phyloP scores from a whole-genome alignment of 2,329 filamentous ascomycete species.

The Thielaviopsis ethacetica region DNA sequence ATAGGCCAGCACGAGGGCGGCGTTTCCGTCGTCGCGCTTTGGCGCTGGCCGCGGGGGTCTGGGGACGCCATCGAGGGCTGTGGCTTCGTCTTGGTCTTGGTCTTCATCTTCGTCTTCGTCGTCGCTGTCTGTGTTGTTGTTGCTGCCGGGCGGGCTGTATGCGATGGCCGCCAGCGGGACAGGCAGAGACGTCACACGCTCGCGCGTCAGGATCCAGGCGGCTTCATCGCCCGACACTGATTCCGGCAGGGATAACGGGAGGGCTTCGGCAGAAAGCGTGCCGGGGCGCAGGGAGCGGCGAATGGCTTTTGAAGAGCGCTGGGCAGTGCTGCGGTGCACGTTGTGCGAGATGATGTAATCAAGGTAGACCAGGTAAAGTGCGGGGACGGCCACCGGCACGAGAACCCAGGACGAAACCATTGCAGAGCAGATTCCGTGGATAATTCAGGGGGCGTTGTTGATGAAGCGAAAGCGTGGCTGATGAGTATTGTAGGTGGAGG shows the following conservation, averaged over 20 bases:
- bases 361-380: constrained; percentile 7
- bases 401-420: constrained; percentile 8
- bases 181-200: constrained; percentile 17
- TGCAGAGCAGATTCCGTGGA: not conserved
- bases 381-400: constrained; percentile 4
- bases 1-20: constrained; percentile 16
- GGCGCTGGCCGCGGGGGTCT: not conserved
- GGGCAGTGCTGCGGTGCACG: not conserved
- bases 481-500: not conserved
- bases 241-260: constrained; percentile 12
- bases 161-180: constrained; percentile 10
- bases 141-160: not conserved
- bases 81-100: not conserved
- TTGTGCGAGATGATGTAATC: constrained; percentile 2
- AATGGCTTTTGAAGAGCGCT: constrained; percentile 3
- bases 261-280: constrained; percentile 9
- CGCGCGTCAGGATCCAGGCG: constrained; percentile 17
- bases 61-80: too few relatives aligned
- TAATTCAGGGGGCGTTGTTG: not conserved
- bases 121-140: not conserved
- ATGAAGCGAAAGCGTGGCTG: not conserved
- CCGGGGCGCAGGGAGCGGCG: constrained; percentile 15
- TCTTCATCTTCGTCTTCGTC: not conserved
- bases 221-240: constrained; percentile 14
- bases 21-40: constrained; percentile 4